Percentiles rank a stretch among this genome's conserved stretches.
Evolutionary conservation across 208 protist species (phyloP).

Genomic region (Crithidia bombi): DNA sequence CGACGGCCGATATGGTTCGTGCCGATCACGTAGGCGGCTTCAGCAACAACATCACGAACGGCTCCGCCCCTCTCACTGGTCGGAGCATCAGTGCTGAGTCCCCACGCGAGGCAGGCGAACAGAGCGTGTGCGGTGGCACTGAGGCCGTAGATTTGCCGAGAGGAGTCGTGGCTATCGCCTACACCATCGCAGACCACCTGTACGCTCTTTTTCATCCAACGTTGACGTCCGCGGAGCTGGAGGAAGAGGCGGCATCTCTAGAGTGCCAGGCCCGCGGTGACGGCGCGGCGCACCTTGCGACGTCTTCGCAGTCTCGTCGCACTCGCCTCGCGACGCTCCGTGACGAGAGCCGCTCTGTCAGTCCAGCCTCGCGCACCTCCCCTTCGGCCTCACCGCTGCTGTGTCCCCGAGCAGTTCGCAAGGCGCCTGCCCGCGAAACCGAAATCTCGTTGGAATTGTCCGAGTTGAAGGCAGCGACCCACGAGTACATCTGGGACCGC

Average conservation of each 20-base stretch:
- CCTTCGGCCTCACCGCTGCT: conserved; percentile 1
- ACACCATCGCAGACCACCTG: conserved; percentile 26
- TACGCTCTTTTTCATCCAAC: conserved; percentile 26
- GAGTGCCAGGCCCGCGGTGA: background rate
- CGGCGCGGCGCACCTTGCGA: background rate
- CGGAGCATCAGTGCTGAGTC: conserved; percentile 14
- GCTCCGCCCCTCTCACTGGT: background rate
- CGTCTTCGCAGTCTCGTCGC: background rate
- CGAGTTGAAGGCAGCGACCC: conserved; percentile 17
- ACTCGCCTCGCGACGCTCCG: background rate
- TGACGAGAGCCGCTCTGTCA: conserved; percentile 10
- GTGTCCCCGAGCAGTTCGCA: background rate
- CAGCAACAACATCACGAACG: background rate
- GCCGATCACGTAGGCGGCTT: background rate
- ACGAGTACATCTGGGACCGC: conserved; percentile 27
- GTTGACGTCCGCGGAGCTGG: background rate
- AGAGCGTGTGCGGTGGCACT: background rate
- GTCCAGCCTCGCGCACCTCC: conserved; percentile 3
- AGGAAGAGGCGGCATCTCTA: conserved; percentile 19
- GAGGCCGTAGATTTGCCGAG: conserved; percentile 18
- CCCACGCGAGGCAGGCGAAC: conserved; percentile 1
- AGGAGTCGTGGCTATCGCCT: conserved; percentile 25
- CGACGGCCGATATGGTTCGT: conserved; percentile 11
- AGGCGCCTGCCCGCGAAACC: background rate
- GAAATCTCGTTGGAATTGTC: conserved; percentile 10